Evolutionary conservation across 2,329 filamentous ascomycete species (phyloP), one percentile per base, ranked within the genome.

Genomic region (Penicillium janthinellum): DNA sequence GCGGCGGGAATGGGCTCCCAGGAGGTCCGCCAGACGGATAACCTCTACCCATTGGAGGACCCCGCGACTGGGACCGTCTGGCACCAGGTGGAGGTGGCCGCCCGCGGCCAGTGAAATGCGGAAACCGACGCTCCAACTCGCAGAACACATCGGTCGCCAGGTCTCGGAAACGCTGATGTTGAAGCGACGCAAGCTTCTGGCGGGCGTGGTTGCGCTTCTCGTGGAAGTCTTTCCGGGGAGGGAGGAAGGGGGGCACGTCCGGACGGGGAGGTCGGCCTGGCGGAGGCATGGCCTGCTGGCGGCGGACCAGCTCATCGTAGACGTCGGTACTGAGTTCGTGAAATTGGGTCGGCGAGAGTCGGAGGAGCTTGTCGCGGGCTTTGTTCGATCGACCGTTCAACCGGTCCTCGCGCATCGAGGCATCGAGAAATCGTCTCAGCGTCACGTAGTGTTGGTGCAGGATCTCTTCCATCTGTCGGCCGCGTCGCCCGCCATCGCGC

Each of bases 281-380:
- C 49, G 77, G 76, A 34, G 79, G 79, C 49, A 83, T 83, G 54
- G 83, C 83, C 65, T 90, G 86, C 76, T 98, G 93, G 64, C 95
- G 87, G 60, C 95, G 89, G 67, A 96, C 83, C 65, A 98, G 83
- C 79, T 99, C 95, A 77, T 99, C 95, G 78, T 90, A 98, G 42
- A 99, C 94, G 78, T 99, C 95, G 59, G 94, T 98, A 78, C 93
- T 97, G 63, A 99, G 84, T 79, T 99, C 95, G 77, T 96, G 92
- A 76, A 99, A 98, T 76, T 99, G 95, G 31, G 96, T 91, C 1
- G 90, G 83, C 0, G 93, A 96, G 54, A 99, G 84, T 60, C 94
- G 88, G 61, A 97, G 83, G 58, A 98, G 84, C 82, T 99, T 99
- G 78, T 98, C 95, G 71, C 93, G 89, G 57, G 95, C 95, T 77